phyloP scores from a whole-genome alignment of 2,329 filamentous ascomycete species.

The Nigrospora oryzae region DNA sequence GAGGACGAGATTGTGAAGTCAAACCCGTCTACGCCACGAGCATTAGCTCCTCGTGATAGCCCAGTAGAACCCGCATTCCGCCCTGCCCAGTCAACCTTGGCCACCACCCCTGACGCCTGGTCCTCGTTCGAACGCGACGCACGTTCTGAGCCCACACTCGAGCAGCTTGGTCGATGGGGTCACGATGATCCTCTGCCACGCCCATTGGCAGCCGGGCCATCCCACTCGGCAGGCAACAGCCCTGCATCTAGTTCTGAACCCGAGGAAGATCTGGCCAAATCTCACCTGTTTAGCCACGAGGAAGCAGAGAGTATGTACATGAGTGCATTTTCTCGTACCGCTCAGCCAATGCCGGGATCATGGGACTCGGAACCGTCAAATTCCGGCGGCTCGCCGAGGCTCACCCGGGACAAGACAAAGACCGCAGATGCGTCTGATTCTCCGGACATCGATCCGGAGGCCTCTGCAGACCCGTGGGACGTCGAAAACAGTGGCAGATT shows the following conservation, averaged over 20 bases:
- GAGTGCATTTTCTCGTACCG: constrained; percentile 54
- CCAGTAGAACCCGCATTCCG: constrained; percentile 20
- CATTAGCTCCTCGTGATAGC: constrained; percentile 22
- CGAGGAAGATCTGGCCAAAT: constrained; percentile 45
- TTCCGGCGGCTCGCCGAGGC: constrained; percentile 9
- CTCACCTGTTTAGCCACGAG: constrained; percentile 67
- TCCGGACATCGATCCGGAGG: no score
- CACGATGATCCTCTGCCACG: constrained; percentile 7
- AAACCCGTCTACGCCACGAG: constrained; percentile 43
- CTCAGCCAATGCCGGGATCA: constrained; percentile 39
- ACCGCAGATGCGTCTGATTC: no score
- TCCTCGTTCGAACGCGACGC: constrained; percentile 19
- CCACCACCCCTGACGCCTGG: constrained; percentile 21
- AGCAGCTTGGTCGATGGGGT: constrained; percentile 12
- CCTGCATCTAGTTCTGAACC: constrained; percentile 15
- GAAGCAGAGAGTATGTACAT: constrained; percentile 84
- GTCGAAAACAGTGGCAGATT: no score
- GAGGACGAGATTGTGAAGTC: constrained; percentile 24
- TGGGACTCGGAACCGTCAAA: constrained; percentile 34
- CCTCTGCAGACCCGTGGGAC: no score
- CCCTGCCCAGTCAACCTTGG: constrained; percentile 22
- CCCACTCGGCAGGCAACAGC: constrained; percentile 16
- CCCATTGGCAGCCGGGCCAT: constrained; percentile 1
- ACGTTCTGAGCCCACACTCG: constrained; percentile 27
- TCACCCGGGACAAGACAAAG: neutral